Percentiles rank a stretch among this genome's conserved stretches.
Evolutionary conservation across 179 eudicot species (phyloP).

Genomic region (Sideroxylon spinosum): DNA sequence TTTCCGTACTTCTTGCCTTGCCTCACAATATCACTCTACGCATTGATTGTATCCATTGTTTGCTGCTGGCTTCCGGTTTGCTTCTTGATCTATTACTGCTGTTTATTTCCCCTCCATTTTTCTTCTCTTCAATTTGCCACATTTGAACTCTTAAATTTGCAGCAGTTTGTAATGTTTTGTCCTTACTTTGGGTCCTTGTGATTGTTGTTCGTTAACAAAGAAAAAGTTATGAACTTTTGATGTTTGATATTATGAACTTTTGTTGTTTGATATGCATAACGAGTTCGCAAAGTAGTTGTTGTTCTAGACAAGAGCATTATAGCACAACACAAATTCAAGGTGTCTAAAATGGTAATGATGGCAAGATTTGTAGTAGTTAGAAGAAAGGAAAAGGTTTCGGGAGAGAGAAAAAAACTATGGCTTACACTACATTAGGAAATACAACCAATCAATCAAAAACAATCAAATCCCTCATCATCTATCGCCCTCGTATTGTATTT

Average conservation of each 20-base stretch:
- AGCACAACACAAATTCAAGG: background rate
- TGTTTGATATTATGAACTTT: background rate
- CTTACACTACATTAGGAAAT: no score
- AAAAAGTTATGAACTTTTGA: background rate
- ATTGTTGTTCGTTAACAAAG: background rate
- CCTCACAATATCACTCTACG: slow-evolving; percentile 46
- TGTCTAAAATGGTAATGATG: background rate
- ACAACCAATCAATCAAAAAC: no score
- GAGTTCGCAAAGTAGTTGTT: background rate
- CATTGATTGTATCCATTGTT: slow-evolving; percentile 37
- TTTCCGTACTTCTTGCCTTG: slow-evolving; percentile 62
- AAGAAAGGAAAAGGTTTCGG: no score
- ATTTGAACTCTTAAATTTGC: background rate
- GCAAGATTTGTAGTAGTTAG: background rate
- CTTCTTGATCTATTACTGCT: background rate
- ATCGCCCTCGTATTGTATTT: no score
- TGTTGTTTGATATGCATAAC: background rate
- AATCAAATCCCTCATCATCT: no score
- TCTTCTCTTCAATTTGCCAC: background rate
- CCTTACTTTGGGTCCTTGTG: background rate
- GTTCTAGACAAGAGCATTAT: background rate
- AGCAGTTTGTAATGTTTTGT: background rate
- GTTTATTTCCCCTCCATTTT: no score
- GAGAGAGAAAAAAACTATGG: no score
- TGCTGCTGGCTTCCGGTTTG: slow-evolving; percentile 65